Percentiles rank a stretch among this genome's conserved stretches.
phyloP scores from a whole-genome alignment of 495 filamentous ascomycete species.

The Penicillium parvum region DNA sequence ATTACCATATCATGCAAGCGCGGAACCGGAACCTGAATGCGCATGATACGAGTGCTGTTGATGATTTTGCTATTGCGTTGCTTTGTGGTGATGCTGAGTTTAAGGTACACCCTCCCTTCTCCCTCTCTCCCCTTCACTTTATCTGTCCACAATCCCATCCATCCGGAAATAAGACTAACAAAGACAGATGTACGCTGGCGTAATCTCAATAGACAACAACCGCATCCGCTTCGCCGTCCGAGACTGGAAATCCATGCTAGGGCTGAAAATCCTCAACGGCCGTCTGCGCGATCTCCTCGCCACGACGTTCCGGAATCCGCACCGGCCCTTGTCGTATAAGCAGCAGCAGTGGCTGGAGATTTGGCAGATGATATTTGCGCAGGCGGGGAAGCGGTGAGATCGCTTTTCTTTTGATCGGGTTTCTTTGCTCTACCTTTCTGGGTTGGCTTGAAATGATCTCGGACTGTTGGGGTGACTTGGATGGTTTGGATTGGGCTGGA shows the following conservation, averaged over 20 bases:
- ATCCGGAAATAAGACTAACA: neutral
- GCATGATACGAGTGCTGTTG: slow-evolving; percentile 78
- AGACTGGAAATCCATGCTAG: slow-evolving; percentile 90
- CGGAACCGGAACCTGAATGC: slow-evolving; percentile 77
- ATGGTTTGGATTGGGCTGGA: too few species aligned
- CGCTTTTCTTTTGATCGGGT: neutral
- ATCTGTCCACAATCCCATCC: neutral
- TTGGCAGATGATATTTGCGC: slow-evolving; percentile 47
- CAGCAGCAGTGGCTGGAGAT: slow-evolving; percentile 75
- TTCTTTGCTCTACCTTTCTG: neutral
- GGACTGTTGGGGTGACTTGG: too few species aligned
- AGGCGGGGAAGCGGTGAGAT: slow-evolving; percentile 26
- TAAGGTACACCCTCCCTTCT: slow-evolving; percentile 43
- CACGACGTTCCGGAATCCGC: slow-evolving; percentile 64
- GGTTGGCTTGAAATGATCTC: too few species aligned
- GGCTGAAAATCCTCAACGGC: slow-evolving; percentile 68
- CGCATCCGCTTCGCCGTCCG: slow-evolving; percentile 77
- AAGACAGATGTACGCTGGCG: slow-evolving; percentile 58
- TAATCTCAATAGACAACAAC: slow-evolving; percentile 80
- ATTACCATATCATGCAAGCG: slow-evolving; percentile 94
- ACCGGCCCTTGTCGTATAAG: slow-evolving; percentile 58
- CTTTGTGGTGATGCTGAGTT: slow-evolving; percentile 85
- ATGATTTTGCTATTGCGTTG: slow-evolving; percentile 75
- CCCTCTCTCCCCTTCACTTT: neutral
- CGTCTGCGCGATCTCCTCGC: slow-evolving; percentile 68